Base-by-base conservation (phyloP, 2,329 filamentous ascomycete species). In the Colletotrichum sp. region DNA sequence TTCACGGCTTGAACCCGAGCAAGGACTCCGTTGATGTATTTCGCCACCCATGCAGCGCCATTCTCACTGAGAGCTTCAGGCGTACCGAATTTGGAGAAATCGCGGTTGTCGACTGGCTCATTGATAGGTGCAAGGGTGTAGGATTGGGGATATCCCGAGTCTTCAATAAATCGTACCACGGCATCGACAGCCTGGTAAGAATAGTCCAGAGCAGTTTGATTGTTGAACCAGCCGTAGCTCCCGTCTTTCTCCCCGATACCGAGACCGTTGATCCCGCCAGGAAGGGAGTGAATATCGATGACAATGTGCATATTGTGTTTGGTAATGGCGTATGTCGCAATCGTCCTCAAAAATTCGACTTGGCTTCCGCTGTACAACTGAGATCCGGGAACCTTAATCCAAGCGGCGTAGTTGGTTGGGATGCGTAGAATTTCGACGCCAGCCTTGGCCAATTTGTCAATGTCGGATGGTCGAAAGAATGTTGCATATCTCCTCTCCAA, bases 51-150 rank as follows among this genome's bases (percentile, higher is more conserved):
- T 10, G 69, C 26, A 21, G 69, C 69, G n/a, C 69, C 69, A n/a
- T 10, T 13, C 5, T 65, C 59, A 39, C 39, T 64, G 8, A 71
- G 60, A 7, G 69, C 59, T n/a, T 71, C 69, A 13, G 69, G 60
- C 6, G 59, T 66, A 18, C 69, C 69, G 16, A 71, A 71, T 39
- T 66, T 71, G 10, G 69, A 55, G 32, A 66, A 55, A 32, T 71
- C 69, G 8, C 69, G 59, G 60, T 71, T 71, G 15, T 71, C 69
- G 16, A 55, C 69, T n/a, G 69, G 69, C 30, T 71, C 59, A 16
- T 71, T 66, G 26, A 66, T 24, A 24, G 69, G 69, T 30, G 59
- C 60, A 39, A 71, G 30, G 12, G 69, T 71, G 39, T 71, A 70
- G 28, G 69, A 28, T 21, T 70, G 21, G 8, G 55, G 68, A 16